These are phyloP conservation scores for Pythium oligandrum DNA, from an alignment of 352 stramenopile genomes.

Conservation along the genomic window DNA sequence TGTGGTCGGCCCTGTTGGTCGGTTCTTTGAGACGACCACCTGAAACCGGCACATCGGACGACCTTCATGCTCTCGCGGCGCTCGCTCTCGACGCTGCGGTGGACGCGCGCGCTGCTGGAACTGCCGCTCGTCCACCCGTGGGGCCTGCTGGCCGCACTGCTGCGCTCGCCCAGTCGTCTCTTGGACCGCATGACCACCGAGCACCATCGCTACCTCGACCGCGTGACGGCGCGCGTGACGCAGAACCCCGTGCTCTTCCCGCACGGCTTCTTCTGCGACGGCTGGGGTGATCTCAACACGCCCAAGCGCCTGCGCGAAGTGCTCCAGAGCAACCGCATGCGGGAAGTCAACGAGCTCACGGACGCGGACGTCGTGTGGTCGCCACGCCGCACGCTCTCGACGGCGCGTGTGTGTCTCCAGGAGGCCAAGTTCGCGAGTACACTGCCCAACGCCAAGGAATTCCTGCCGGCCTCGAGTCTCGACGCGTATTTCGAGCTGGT, in stretches of 20 bases:
- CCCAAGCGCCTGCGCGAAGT: constrained; percentile 44
- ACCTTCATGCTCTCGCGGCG: background rate
- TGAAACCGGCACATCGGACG: too few species aligned
- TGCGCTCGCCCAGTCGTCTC: constrained; percentile 53
- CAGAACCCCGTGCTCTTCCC: constrained; percentile 75
- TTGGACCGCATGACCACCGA: constrained; percentile 52
- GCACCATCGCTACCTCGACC: constrained; percentile 71
- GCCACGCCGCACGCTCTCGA: constrained; percentile 15
- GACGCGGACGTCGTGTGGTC: constrained; percentile 29
- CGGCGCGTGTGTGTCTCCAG: constrained; percentile 34
- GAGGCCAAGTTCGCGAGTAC: constrained; percentile 59
- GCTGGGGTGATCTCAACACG: constrained; percentile 71
- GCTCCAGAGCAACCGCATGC: constrained; percentile 61
- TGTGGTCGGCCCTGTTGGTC: too few species aligned
- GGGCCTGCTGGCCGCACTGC: constrained; percentile 41
- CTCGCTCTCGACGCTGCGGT: background rate
- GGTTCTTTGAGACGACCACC: too few species aligned
- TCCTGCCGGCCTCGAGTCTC: constrained; percentile 51
- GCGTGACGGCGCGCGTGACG: constrained; percentile 56
- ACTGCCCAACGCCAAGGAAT: constrained; percentile 43
- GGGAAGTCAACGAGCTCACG: constrained; percentile 35
- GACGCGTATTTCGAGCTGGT: constrained; percentile 67
- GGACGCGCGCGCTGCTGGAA: constrained; percentile 3
- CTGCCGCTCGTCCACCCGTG: constrained; percentile 43
- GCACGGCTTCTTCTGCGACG: constrained; percentile 75